Conservation (phyloP, 345 rosid species). For the Excoecaria agallocha region DNA sequence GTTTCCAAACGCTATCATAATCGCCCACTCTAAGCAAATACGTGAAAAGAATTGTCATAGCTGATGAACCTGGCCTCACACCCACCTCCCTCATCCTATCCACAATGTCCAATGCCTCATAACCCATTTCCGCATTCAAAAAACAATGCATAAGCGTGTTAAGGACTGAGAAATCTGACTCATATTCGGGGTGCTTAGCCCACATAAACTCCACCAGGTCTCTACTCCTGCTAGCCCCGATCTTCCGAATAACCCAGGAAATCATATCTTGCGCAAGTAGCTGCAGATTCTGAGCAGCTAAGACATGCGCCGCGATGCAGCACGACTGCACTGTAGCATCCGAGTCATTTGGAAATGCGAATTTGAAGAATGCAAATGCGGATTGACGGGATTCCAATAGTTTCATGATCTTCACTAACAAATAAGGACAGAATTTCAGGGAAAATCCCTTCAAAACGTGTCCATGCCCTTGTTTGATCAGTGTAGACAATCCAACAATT, state of each 20-base stretch:
- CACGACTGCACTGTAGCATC: constrained; percentile 33
- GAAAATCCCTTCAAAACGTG: constrained; percentile 34
- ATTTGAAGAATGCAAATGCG: constrained; percentile 63
- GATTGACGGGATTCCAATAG: constrained; percentile 41
- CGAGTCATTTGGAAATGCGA: constrained; percentile 45
- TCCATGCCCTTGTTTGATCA: constrained; percentile 41
- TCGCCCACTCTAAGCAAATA: constrained; percentile 59
- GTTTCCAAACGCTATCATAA: constrained; percentile 57
- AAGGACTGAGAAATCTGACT: constrained; percentile 62
- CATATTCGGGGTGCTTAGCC: constrained; percentile 43
- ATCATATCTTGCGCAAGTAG: constrained; percentile 63
- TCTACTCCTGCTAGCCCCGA: constrained; percentile 44
- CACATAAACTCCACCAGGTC: constrained; percentile 61
- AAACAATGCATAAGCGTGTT: constrained; percentile 63
- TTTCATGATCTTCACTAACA: constrained; percentile 46
- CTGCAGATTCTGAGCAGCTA: constrained; percentile 42
- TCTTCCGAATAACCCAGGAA: constrained; percentile 50
- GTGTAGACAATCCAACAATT: constrained; percentile 42
- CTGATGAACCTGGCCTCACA: constrained; percentile 51
- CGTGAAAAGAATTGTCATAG: constrained; percentile 50
- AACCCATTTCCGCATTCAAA: constrained; percentile 42
- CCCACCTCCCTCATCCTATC: constrained; percentile 51
- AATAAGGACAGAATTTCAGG: constrained; percentile 39
- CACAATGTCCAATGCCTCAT: constrained; percentile 45
- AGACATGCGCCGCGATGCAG: constrained; percentile 52